phyloP scores from a whole-genome alignment of 2,329 filamentous ascomycete species.

The Cryphonectria nitschkei region DNA sequence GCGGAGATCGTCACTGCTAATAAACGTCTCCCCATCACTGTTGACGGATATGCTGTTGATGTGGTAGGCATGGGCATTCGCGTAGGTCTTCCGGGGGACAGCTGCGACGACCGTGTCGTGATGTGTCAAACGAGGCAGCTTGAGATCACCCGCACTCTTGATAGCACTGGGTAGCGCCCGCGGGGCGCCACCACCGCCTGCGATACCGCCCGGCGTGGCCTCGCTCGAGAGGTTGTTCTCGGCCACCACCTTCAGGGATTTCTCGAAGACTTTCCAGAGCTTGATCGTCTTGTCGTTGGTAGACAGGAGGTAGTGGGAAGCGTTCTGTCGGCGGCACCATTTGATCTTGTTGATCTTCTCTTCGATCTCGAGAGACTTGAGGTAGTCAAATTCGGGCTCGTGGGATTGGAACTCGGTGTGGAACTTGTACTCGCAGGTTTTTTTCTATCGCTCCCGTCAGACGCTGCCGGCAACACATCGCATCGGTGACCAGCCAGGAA shows the following conservation, averaged over 20 bases:
- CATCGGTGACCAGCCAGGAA: background rate
- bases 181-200: slow-evolving; percentile 77
- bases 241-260: slow-evolving; percentile 97
- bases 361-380: slow-evolving; percentile 99
- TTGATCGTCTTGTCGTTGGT: slow-evolving; percentile 99
- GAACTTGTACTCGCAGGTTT: slow-evolving; percentile 99
- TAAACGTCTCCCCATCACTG: slow-evolving; percentile 98
- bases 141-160: slow-evolving; percentile 79
- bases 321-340: slow-evolving; percentile 98
- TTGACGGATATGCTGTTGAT: slow-evolving; percentile 99
- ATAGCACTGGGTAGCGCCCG: slow-evolving; percentile 77
- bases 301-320: slow-evolving; percentile 95
- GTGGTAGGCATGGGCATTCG: slow-evolving; percentile 98
- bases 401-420: slow-evolving; percentile 99
- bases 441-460: slow-evolving; percentile 71
- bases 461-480: slow-evolving; percentile 12
- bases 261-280: slow-evolving; percentile 99
- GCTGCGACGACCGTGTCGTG: slow-evolving; percentile 98
- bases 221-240: slow-evolving; percentile 98
- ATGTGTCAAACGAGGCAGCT: slow-evolving; percentile 93
- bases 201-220: slow-evolving; percentile 74
- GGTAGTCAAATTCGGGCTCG: slow-evolving; percentile 98
- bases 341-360: slow-evolving; percentile 99
- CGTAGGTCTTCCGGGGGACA: slow-evolving; percentile 93
- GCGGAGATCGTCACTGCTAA: slow-evolving; percentile 95